Base-by-base conservation (phyloP, 495 filamentous ascomycete genomes). In the Neurospora sp. region DNA sequence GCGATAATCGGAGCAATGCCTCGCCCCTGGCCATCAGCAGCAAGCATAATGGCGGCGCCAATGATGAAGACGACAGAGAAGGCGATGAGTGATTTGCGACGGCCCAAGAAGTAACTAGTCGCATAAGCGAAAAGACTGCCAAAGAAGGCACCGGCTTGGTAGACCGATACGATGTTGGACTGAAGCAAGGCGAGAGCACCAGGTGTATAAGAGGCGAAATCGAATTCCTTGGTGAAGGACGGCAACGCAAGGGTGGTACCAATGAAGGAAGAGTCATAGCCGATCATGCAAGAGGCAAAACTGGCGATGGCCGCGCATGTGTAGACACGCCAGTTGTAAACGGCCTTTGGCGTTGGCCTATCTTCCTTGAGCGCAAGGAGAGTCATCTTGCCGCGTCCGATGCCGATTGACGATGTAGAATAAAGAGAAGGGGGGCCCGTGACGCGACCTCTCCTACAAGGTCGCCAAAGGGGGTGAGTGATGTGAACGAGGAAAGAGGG, bases 301-400 rank as follows among this genome's bases (percentile, higher is more conserved):
- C 89, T 89, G 39, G 90, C 90, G 44, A 91, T 83, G 38, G 83
- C 81, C 6, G 90, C 89, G 66, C 85, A 88, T 27, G 82, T 78
- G 75, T 91, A 93, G 66, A 93, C 86, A 44, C 89, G 83, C 90
- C 90, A 93, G 83, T 93, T 93, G 86, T 92, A 93, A 75, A 93
- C 91, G 59, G 84, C 82, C 71, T 82, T 81, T 1, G 89, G 89
- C 76, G 90, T 91, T 39, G 89, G 88, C 78, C 88, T 80, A 77
- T 92, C 90, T 79, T 92, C 89, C 70, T 88, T 85, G 68, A 90
- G 80, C 27, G 82, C 81, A 73, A 91, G 83, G 75, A 90, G 76
- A 70, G 86, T 87, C 88, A 91, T 90, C 59, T 75, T 85, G 79
- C 53, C 11, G 48, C 11, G 53, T 44, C 11, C 20, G 3, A 9